phyloP scores from a whole-genome alignment of 2,329 filamentous ascomycete species.

The Scytalidium sp. region DNA sequence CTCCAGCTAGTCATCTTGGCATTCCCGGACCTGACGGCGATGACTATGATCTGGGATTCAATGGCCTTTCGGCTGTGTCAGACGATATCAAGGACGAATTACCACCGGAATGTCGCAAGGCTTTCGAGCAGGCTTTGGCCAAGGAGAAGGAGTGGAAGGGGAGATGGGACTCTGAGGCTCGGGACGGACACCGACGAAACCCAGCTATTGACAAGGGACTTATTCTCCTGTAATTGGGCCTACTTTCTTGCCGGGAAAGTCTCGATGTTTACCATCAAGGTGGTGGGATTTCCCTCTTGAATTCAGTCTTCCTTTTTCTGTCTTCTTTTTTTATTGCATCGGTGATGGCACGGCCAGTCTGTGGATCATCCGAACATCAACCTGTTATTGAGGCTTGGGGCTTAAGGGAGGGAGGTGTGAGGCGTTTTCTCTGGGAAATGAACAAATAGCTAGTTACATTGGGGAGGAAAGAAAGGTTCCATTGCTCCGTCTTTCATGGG shows the following conservation, averaged over 20 bases:
- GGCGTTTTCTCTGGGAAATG: no score
- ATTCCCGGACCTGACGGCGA: slow-evolving; percentile 56
- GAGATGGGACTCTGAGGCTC: slow-evolving; percentile 68
- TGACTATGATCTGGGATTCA: slow-evolving; percentile 42
- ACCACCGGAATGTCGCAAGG: slow-evolving; percentile 66
- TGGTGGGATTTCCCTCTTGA: no score
- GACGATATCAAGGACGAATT: slow-evolving; percentile 65
- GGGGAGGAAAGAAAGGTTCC: no score
- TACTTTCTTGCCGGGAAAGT: background rate
- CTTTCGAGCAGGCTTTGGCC: slow-evolving; percentile 65
- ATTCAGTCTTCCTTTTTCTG: no score
- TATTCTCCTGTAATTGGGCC: slow-evolving; percentile 41
- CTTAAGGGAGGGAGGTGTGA: no score
- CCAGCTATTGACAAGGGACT: slow-evolving; percentile 63
- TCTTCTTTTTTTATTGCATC: no score
- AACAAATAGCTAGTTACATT: no score
- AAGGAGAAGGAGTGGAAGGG: slow-evolving; percentile 70
- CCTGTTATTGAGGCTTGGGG: no score
- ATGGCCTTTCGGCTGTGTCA: slow-evolving; percentile 61
- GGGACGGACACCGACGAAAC: slow-evolving; percentile 48
- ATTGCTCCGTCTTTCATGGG: no score
- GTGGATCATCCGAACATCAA: no score
- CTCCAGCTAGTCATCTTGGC: slow-evolving; percentile 50
- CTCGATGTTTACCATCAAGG: no score
- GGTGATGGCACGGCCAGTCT: no score